These are phyloP conservation scores for Penicillium silybi DNA, from an alignment of 495 filamentous ascomycete species.

Conservation along the genomic window DNA sequence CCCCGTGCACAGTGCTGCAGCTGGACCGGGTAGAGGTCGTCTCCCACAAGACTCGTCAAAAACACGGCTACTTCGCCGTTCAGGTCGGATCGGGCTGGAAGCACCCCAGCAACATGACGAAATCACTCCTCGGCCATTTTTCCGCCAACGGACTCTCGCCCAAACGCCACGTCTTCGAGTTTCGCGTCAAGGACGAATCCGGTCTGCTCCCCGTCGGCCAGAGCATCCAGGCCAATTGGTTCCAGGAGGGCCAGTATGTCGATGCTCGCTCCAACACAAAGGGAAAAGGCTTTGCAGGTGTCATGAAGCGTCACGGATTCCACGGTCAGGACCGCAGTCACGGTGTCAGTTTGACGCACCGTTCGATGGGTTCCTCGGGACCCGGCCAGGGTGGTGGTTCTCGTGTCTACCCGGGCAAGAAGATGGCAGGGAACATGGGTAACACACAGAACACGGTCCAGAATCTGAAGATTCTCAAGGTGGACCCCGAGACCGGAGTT, in stretches of 20 bases:
- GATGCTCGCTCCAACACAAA: slow-evolving; percentile 74
- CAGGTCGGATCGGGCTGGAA: slow-evolving; percentile 83
- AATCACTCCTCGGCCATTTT: slow-evolving; percentile 81
- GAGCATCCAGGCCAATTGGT: slow-evolving; percentile 76
- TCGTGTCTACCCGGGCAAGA: slow-evolving; percentile 89
- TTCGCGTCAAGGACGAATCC: slow-evolving; percentile 68
- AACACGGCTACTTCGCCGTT: slow-evolving; percentile 88
- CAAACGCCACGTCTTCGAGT: slow-evolving; percentile 79
- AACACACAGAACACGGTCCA: slow-evolving; percentile 79
- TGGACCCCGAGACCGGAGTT: slow-evolving; percentile 78
- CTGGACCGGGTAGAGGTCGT: slow-evolving; percentile 88
- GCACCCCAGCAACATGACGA: slow-evolving; percentile 66
- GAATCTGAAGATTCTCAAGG: slow-evolving; percentile 82
- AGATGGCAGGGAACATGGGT: slow-evolving; percentile 96
- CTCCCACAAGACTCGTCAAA: slow-evolving; percentile 71
- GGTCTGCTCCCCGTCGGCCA: slow-evolving; percentile 70
- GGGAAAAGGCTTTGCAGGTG: slow-evolving; percentile 92
- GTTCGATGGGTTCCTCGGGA: slow-evolving; percentile 82
- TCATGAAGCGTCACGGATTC: slow-evolving; percentile 94
- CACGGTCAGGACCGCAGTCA: slow-evolving; percentile 85
- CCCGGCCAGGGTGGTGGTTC: slow-evolving; percentile 88
- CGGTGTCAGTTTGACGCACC: slow-evolving; percentile 88
- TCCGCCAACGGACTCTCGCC: slow-evolving; percentile 71
- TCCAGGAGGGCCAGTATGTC: slow-evolving; percentile 83
- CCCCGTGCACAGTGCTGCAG: slow-evolving; percentile 88